A percentile compares a stretch with the other conserved stretches of the same genome.
Conservation (phyloP, 192 early-diverging fungal species). For the Umbelopsis ramanniana region DNA sequence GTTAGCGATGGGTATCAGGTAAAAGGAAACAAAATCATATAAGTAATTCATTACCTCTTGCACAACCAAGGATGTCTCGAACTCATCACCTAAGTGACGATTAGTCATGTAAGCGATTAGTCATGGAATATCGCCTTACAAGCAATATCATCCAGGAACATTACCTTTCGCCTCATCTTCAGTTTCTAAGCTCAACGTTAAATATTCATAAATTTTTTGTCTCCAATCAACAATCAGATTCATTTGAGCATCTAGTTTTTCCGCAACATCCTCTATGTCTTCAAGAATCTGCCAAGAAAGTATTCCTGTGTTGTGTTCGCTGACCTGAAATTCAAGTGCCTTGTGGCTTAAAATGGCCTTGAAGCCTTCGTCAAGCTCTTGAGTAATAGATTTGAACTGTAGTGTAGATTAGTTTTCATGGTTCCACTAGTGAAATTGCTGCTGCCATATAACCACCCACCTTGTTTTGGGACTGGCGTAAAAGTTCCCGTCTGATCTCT, state of each 20-base stretch:
- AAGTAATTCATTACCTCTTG: constrained; percentile 28
- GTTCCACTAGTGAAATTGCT: not conserved
- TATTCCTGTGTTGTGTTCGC: constrained; percentile 30
- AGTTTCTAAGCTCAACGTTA: constrained; percentile 32
- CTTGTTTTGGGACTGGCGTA: constrained; percentile 30
- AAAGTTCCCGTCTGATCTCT: constrained; percentile 36
- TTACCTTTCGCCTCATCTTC: constrained; percentile 33
- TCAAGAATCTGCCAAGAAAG: constrained; percentile 32
- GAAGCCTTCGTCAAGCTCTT: not conserved
- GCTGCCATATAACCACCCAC: constrained; percentile 22
- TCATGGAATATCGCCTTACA: too few species aligned
- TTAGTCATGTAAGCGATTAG: too few species aligned
- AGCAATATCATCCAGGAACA: not conserved
- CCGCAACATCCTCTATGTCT: constrained; percentile 27
- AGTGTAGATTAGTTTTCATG: not conserved
- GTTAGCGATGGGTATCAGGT: not conserved
- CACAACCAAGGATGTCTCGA: constrained; percentile 31
- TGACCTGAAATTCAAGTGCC: not conserved
- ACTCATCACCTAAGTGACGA: constrained; percentile 20
- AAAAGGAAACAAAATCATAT: not conserved
- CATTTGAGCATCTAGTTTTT: constrained; percentile 40
- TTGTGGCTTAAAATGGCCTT: not conserved
- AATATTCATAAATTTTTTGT: constrained; percentile 26
- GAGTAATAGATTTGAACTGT: constrained; percentile 8
- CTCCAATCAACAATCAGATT: constrained; percentile 40